Base-by-base conservation (phyloP, 371 early-diverging fungal species). In the Mucor ambiguus region DNA sequence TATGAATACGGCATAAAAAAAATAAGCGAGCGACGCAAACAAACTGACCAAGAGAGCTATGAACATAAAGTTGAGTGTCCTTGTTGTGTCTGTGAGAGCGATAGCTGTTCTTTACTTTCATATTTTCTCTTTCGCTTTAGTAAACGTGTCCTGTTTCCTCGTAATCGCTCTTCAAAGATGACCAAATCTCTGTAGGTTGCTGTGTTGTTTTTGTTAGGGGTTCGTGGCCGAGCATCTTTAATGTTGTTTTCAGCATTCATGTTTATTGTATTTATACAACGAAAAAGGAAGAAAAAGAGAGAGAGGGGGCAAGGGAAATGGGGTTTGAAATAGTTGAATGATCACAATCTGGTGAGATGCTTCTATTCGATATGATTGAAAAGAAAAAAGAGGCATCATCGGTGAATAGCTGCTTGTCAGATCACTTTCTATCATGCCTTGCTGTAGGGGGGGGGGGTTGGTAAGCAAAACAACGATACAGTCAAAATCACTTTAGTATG, bases 101-200 rank as follows among this genome's bases (percentile, higher is more conserved):
- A 20, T 44, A 2, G 44, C 44, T 44, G 20, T 4, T 29, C n/a
- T 41, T 26, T 79, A 89, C 89, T 86, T 80, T 87, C 87, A 73
- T 86, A 87, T 75, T 88, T 87, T 73, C 85, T 85, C 60, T 86
- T 85, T 52, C 86, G 69, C 64, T 83, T 81, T 52, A 79, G 67
- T 37, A 86, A 66, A 32, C 87, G 80, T 10, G 76, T 72, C 83
- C 85, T 83, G 66, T 88, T 86, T 56, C 83, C 80, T 52, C 87
- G 80, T 48, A 90, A 70, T 29, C 89, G 78, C 58, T 87, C 89
- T 66, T 90, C 90, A 69, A 90, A 90, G 44, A 87, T 87, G 63
- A 87, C 80, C 1, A 90, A 76, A 76, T 90, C 90, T 77, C 87
- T 73, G 63, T 85, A 87, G 8, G 84, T 83, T 43, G 79, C 81